Base-by-base conservation (phyloP, 176 grass and related monocot species). In the Neostapfia colusana region DNA sequence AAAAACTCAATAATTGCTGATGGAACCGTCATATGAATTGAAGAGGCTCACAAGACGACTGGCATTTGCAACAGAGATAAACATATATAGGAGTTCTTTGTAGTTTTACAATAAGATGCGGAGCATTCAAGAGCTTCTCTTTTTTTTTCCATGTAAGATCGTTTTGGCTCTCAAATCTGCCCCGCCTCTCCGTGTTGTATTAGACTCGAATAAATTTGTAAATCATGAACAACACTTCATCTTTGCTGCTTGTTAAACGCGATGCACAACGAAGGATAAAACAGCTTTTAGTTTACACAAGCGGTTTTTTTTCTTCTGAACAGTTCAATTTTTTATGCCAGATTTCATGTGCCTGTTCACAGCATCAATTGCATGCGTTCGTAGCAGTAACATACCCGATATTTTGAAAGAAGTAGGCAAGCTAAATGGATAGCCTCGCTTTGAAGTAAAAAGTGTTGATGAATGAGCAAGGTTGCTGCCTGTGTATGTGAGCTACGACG, bases 1-100 rank as follows among this genome's bases (percentile, higher is more conserved):
- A 99, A 92, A 67, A 95, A 99, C 78, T 90, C 92, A 2, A 88
- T 77, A 40, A 99, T 99, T 9, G 61, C 70, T 8, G 89, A 99
- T 38, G 92, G 95, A 63, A 57, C 80, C 31, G 79, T 85, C 42
- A 92, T 93, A 73, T 93, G 79, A 97, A 62, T 50, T 78, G 70
- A 50, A 26, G 34, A 45, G 27, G 0, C 44, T 20, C 10, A 21
- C 21, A 48, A 63, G 31, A 35, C 25, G 38, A 51, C 17, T 40
- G 31, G 45, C 67, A 82, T 72, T 72, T 72, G 24, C 23, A 13
- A 48, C 74, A 40, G 21, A 34, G 81, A 76, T 56, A 65, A 59
- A 40, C 73, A 31, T 45, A 41, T 66, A 34, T 39, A 63, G 18
- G 6, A 70, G 59, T 61, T 84, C 31, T 70, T 79, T 84, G 76